Percentiles rank a stretch among this genome's conserved stretches.
These are phyloP conservation scores for Russula ochroleuca DNA, from an alignment of 768 basidiomycete genomes.

Conservation along the genomic window DNA sequence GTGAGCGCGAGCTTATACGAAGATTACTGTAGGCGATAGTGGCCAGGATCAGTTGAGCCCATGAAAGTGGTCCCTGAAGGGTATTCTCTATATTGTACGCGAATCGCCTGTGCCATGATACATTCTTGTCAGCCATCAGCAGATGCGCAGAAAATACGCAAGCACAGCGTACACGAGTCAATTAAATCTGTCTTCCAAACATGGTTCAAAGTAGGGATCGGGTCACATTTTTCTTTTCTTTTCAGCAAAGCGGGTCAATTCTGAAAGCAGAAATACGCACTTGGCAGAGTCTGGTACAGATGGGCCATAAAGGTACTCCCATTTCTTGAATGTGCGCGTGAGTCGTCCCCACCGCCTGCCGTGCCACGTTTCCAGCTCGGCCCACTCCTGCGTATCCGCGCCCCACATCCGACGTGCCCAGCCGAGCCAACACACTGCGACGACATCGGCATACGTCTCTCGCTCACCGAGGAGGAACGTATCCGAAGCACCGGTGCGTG, in stretches of 20 bases:
- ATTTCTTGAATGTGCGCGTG: conserved; percentile 12
- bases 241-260: not conserved
- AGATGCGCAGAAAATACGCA: too few species aligned
- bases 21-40: not conserved
- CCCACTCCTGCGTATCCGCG: conserved; percentile 41
- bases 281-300: not conserved
- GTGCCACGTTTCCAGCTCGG: conserved; percentile 38
- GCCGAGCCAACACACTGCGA: conserved; percentile 34
- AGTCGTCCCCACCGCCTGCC: conserved; percentile 34
- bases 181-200: too few species aligned
- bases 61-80: not conserved
- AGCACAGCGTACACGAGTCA: not conserved
- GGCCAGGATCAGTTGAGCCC: too few species aligned
- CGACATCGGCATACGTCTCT: conserved; percentile 42
- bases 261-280: not conserved
- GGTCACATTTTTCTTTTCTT: too few species aligned
- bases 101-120: too few species aligned
- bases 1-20: not conserved
- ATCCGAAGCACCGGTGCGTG: conserved; percentile 20
- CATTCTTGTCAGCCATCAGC: not conserved
- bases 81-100: not conserved
- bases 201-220: not conserved
- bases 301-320: conserved; percentile 16
- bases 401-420: conserved; percentile 35
- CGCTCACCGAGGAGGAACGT: conserved; percentile 37